A percentile compares a stretch with the other conserved stretches of the same genome.
phyloP scores from a whole-genome alignment of 2,329 filamentous ascomycete species.

The Fusarium circinatum region DNA sequence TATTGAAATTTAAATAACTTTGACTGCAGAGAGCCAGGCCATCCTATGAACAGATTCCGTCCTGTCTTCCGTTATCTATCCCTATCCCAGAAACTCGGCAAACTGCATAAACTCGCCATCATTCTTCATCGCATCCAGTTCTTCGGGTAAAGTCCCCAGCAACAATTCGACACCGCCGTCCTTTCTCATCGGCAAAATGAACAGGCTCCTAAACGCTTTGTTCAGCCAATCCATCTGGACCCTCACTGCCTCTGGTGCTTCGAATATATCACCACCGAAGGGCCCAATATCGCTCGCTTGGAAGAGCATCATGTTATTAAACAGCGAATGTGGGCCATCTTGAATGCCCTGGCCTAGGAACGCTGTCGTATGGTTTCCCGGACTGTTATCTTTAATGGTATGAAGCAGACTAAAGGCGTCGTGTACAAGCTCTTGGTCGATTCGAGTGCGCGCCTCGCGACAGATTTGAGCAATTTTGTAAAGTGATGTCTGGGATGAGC shows the following conservation, averaged over 20 bases:
- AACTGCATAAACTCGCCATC: neutral
- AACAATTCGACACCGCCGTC: neutral
- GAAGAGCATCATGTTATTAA: neutral
- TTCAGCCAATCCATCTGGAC: neutral
- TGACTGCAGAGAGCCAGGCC: fast-evolving
- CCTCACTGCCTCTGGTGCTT: neutral
- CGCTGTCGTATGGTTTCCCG: neutral
- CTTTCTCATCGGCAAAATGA: neutral
- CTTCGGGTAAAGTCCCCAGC: neutral
- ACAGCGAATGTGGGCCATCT: neutral
- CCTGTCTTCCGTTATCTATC: neutral
- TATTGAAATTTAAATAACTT: fast-evolving
- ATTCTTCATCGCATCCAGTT: neutral
- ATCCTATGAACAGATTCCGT: neutral
- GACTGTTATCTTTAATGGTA: neutral
- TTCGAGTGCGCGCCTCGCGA: neutral
- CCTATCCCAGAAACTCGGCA: neutral
- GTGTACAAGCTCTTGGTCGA: neutral
- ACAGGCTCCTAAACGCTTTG: neutral
- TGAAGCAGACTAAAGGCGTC: neutral
- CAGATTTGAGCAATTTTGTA: neutral
- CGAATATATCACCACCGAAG: neutral
- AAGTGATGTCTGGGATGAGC: neutral
- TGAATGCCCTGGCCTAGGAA: neutral
- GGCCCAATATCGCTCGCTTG: neutral